Conservation (phyloP, 1,284 basidiomycete genomes). For the Leccinum angustisporum region DNA sequence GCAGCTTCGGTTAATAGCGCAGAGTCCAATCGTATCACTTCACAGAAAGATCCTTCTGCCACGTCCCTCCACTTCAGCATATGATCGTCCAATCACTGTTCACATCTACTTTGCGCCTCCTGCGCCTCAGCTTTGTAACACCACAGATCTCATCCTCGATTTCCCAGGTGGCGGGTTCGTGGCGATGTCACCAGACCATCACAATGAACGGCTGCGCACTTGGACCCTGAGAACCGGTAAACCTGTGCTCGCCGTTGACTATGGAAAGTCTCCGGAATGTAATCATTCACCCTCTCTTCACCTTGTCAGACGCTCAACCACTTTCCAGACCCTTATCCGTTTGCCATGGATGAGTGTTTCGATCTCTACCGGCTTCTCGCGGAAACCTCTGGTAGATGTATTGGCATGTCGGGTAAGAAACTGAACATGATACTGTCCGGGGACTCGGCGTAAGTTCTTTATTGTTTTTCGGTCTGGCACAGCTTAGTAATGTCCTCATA, state of each 20-base stretch:
- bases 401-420: conserved; percentile 83
- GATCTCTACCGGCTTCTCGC: conserved; percentile 84
- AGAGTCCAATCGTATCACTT: conserved; percentile 61
- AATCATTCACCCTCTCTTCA: conserved; percentile 28
- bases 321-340: conserved; percentile 85
- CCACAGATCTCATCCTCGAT: conserved; percentile 85
- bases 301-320: conserved; percentile 1
- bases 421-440: conserved; percentile 80
- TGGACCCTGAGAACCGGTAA: conserved; percentile 83
- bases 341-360: conserved; percentile 92
- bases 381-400: conserved; percentile 74
- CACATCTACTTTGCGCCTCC: conserved; percentile 84
- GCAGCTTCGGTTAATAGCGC: conserved; percentile 70
- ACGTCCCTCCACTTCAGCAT: conserved; percentile 74
- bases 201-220: conserved; percentile 88
- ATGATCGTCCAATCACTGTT: conserved; percentile 78
- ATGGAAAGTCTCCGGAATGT: conserved; percentile 97
- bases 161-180: conserved; percentile 96
- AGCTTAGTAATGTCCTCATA: conserved; percentile 12
- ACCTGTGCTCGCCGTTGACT: conserved; percentile 87
- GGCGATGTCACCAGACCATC: conserved; percentile 92
- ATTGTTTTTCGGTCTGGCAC: conserved; percentile 5
- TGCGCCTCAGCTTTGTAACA: conserved; percentile 62
- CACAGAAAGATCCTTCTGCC: conserved; percentile 79
- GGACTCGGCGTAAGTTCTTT: conserved; percentile 82